Evolutionary conservation across 345 rosid genomes (phyloP), one percentile per base, ranked within the genome.

Genomic region (Ceriops tagal): DNA sequence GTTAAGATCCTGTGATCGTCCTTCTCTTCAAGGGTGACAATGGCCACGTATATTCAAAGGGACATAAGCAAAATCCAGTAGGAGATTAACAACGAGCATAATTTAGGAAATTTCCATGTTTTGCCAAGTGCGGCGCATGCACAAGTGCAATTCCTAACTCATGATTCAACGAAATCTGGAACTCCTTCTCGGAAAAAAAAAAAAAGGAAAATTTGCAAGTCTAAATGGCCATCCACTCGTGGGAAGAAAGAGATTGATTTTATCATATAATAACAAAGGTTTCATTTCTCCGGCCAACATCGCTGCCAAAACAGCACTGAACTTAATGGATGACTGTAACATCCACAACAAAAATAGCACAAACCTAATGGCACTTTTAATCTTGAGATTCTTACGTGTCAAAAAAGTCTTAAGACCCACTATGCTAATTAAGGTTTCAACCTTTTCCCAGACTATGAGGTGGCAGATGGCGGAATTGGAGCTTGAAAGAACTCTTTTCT

Each of bases 201-300:
- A 32, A 32, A 32, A 1, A 32, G 5, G 0, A 5, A 32, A 32
- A 39, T 65, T 53, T 70, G 74, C 59, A 69, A 58, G 47, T 59
- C n/a, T 39, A 13, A 49, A 70, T 59, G 73, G 71, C 39, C 21
- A 61, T 55, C 68, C 79, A 70, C 68, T 65, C 20, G 28, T 21
- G 5, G 2, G 19, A n/a, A 61, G 47, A 11, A n/a, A 20, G 16
- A 43, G 24, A 22, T 5, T 9, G 26, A 62, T 10, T 5, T 27
- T 34, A 19, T 26, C 27, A 63, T 24, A 9, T 37, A 39, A 2
- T 39, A 2, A 39, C 10, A 39, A 39, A 39, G 46, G 8, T 19
- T 53, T 13, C 62, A 39, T 61, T 7, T 34, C 37, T 6, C 37
- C 37, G 19, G 8, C 51, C 37, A 37, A 19, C 51, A 56, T 24